Percentiles rank a stretch among this genome's conserved stretches.
Evolutionary conservation across 495 filamentous ascomycete species (phyloP).

Genomic region (Staphylotrichum tortipilum): DNA sequence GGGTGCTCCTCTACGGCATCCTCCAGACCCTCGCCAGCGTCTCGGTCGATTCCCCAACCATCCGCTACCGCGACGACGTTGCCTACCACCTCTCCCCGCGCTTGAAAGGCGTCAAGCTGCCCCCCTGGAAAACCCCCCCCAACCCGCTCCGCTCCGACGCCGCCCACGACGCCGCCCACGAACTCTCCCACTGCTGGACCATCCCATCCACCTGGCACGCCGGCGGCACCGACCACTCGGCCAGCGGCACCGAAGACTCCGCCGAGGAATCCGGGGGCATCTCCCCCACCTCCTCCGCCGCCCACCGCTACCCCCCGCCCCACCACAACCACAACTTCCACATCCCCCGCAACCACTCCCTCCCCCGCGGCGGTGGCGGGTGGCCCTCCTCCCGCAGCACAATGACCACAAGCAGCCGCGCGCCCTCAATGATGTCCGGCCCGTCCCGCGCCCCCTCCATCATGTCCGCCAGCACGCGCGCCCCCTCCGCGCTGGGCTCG

Average conservation of each 20-base stretch:
- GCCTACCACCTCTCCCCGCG: slow-evolving; percentile 56
- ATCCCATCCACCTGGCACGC: slow-evolving; percentile 39
- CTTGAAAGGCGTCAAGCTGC: slow-evolving; percentile 45
- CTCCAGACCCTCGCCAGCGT: slow-evolving; percentile 62
- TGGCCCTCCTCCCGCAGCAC: background rate
- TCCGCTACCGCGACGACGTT: slow-evolving; percentile 51
- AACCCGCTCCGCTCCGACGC: slow-evolving; percentile 24
- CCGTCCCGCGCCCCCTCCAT: slow-evolving; percentile 16
- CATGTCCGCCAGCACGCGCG: slow-evolving; percentile 12
- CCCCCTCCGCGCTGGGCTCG: slow-evolving; percentile 6
- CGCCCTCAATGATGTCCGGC: slow-evolving; percentile 18
- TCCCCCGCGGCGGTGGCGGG: background rate
- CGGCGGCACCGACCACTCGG: slow-evolving; percentile 11
- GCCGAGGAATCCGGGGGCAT: slow-evolving; percentile 17
- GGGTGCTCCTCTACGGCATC: slow-evolving; percentile 64
- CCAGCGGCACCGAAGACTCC: slow-evolving; percentile 25
- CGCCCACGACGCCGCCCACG: slow-evolving; percentile 50
- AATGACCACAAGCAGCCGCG: slow-evolving; percentile 17
- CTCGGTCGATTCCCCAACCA: slow-evolving; percentile 54
- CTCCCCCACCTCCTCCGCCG: too few species aligned
- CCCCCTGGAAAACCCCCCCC: slow-evolving; percentile 47
- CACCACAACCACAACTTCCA: background rate
- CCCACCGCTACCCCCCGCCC: too few species aligned
- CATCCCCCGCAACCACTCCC: background rate
- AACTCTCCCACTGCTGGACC: slow-evolving; percentile 54